phyloP scores from a whole-genome alignment of 2,329 filamentous ascomycete species.

The Beauveria varroae region DNA sequence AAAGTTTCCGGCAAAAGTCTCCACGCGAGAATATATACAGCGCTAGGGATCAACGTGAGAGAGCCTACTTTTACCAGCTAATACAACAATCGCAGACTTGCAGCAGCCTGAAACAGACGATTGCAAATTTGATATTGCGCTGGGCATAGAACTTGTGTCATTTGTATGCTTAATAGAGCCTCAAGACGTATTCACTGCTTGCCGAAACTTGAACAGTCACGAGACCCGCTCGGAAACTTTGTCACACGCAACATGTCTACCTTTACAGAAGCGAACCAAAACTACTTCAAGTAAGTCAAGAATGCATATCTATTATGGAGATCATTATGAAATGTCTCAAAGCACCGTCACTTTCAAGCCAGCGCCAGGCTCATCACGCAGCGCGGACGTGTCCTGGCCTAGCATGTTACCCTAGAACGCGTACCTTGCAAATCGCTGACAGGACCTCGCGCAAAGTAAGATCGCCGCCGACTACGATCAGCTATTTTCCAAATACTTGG shows the following conservation, averaged over 20 bases:
- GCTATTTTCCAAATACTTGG: conserved; percentile 45
- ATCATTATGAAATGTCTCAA: background rate
- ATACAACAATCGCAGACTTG: background rate
- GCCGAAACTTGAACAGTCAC: background rate
- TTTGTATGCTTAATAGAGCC: too few species aligned
- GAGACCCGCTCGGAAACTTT: background rate
- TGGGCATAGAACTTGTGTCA: too few species aligned
- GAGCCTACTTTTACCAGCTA: background rate
- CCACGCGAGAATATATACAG: conserved; percentile 1
- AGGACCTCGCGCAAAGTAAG: conserved; percentile 16
- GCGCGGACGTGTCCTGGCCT: too few species aligned
- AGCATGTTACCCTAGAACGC: background rate
- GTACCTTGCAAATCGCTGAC: background rate
- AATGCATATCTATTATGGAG: background rate
- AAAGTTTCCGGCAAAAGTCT: conserved; percentile 9
- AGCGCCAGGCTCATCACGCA: too few species aligned
- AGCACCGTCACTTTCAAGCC: background rate
- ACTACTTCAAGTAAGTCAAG: conserved; percentile 34
- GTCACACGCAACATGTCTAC: conserved; percentile 23
- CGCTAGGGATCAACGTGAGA: background rate
- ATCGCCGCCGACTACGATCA: conserved; percentile 34
- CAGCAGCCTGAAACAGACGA: background rate
- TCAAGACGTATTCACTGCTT: background rate
- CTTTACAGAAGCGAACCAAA: conserved; percentile 28
- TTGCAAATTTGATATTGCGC: too few species aligned